Evolutionary conservation across 805 yeast species (phyloP).

Genomic region (Yamadazyma scolyti): DNA sequence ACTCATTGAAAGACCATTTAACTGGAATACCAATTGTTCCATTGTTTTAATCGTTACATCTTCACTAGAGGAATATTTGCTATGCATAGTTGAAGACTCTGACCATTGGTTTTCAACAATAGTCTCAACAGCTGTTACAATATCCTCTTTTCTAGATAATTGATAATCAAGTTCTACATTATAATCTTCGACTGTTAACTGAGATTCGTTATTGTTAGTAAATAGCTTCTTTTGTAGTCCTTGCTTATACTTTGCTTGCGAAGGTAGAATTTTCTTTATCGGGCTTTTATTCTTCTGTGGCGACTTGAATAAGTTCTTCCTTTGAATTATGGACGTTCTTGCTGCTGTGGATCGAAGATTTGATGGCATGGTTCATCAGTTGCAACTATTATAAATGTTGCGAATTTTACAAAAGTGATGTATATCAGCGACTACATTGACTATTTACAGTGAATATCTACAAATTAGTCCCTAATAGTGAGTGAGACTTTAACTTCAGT

Average conservation of each 20-base stretch:
- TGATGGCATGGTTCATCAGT: conserved; percentile 12
- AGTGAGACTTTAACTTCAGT: conserved; percentile 7
- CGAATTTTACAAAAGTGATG: conserved; percentile 4
- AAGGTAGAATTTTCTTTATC: conserved; percentile 21
- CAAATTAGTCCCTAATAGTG: conserved; percentile 1
- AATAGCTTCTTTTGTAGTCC: conserved; percentile 7
- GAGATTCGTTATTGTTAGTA: neutral
- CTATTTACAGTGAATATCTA: neutral
- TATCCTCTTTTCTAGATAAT: conserved; percentile 24
- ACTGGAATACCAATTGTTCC: conserved; percentile 30
- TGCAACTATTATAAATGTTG: conserved; percentile 2
- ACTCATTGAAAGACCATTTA: conserved; percentile 29
- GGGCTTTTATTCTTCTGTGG: conserved; percentile 23
- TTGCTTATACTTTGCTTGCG: conserved; percentile 20
- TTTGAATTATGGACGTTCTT: conserved; percentile 29
- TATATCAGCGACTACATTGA: neutral
- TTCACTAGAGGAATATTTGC: conserved; percentile 16
- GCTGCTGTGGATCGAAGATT: conserved; percentile 37
- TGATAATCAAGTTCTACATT: conserved; percentile 39
- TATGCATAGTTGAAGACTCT: conserved; percentile 27
- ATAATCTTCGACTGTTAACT: conserved; percentile 19
- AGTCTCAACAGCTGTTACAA: conserved; percentile 28
- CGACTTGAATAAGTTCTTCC: conserved; percentile 17
- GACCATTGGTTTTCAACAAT: conserved; percentile 36
- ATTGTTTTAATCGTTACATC: conserved; percentile 8